A percentile compares a stretch with the other conserved stretches of the same genome.
phyloP scores from a whole-genome alignment of 352 stramenopile genomes.

The Phytopythium kandeliae region DNA sequence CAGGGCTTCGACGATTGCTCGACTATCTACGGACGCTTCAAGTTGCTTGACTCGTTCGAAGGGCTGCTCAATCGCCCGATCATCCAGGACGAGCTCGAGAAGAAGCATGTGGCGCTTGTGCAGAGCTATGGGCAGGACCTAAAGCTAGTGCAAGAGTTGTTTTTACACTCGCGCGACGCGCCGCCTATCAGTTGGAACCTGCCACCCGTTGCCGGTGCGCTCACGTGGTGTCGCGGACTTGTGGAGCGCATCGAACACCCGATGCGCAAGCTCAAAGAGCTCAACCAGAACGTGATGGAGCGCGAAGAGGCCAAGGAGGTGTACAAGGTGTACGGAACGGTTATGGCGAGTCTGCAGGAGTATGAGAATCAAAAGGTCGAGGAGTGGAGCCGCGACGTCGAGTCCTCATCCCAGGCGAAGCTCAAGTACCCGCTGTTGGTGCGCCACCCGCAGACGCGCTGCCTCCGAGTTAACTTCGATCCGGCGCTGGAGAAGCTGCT shows the following conservation, averaged over 20 bases:
- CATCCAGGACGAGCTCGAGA: conserved; percentile 96
- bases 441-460: conserved; percentile 84
- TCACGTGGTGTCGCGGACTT: conserved; percentile 95
- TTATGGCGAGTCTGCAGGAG: conserved; percentile 95
- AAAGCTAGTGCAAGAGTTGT: conserved; percentile 96
- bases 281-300: conserved; percentile 96
- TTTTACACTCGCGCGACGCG: conserved; percentile 90
- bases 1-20: conserved; percentile 97
- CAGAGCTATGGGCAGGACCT: conserved; percentile 96
- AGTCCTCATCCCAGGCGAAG: conserved; percentile 93
- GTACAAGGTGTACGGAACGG: conserved; percentile 95
- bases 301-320: conserved; percentile 98
- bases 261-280: conserved; percentile 95
- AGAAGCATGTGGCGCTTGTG: conserved; percentile 96
- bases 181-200: conserved; percentile 95
- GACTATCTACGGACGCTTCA: conserved; percentile 97
- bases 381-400: conserved; percentile 95
- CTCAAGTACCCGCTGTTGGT: conserved; percentile 93
- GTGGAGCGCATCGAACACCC: conserved; percentile 95
- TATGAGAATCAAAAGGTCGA: conserved; percentile 97
- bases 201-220: conserved; percentile 91
- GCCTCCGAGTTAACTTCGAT: conserved; percentile 97
- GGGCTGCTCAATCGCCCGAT: conserved; percentile 92
- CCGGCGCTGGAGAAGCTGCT: conserved; percentile 94
- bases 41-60: conserved; percentile 97